Conservation (phyloP, 352 stramenopile genomes). For the Globisporangium orthogonon region DNA sequence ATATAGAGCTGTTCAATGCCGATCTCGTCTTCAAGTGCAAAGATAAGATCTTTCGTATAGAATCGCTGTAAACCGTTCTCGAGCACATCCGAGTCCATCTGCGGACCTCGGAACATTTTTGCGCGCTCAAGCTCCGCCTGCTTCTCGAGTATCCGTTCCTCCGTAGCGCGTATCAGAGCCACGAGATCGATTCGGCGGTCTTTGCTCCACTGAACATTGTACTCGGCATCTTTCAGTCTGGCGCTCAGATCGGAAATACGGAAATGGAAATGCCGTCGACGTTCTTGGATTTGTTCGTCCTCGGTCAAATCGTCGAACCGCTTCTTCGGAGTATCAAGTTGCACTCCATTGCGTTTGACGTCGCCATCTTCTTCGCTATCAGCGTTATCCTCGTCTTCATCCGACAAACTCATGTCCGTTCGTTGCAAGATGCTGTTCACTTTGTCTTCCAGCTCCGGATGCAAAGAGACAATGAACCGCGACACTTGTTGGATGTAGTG, state of each 20-base stretch:
- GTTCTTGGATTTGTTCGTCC: slow-evolving; percentile 42
- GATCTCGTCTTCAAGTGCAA: slow-evolving; percentile 74
- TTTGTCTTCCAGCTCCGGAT: slow-evolving; percentile 42
- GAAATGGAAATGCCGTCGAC: slow-evolving; percentile 72
- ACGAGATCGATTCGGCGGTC: slow-evolving; percentile 65
- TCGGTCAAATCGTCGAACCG: slow-evolving; percentile 46
- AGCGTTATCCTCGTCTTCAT: neutral
- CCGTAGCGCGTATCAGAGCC: slow-evolving; percentile 54
- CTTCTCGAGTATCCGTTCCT: slow-evolving; percentile 70
- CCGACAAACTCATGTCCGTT: slow-evolving; percentile 1
- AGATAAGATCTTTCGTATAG: slow-evolving; percentile 67
- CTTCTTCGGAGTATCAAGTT: slow-evolving; percentile 4
- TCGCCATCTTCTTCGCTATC: slow-evolving; percentile 8
- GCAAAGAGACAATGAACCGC: slow-evolving; percentile 44
- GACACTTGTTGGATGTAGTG: slow-evolving; percentile 70
- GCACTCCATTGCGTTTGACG: slow-evolving; percentile 4
- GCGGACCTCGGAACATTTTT: slow-evolving; percentile 50
- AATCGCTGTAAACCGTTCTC: slow-evolving; percentile 69
- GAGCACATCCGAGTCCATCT: slow-evolving; percentile 80
- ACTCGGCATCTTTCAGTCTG: slow-evolving; percentile 51
- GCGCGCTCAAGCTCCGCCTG: slow-evolving; percentile 70
- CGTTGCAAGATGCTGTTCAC: slow-evolving; percentile 42
- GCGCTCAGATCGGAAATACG: slow-evolving; percentile 51
- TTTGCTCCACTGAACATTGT: slow-evolving; percentile 77
- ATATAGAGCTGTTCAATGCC: slow-evolving; percentile 86